Conservation (phyloP, 441 rosid species). For the Corymbia citriodora region DNA sequence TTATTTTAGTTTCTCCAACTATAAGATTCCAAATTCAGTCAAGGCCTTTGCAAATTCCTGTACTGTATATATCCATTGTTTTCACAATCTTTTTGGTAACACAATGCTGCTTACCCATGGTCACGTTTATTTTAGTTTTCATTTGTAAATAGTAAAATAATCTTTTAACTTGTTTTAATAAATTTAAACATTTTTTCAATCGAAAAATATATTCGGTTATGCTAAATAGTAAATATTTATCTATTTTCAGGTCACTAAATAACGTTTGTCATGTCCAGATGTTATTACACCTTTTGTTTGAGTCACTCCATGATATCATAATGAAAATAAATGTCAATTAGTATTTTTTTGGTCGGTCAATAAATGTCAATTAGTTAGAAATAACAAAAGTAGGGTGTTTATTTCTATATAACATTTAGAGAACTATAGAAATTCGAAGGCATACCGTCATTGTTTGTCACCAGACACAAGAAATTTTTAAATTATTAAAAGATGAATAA, state of each 20-base stretch:
- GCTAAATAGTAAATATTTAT: neutral
- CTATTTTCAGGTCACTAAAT: neutral
- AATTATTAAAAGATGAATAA: neutral
- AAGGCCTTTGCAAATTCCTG: rapidly evolving
- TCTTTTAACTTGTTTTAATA: neutral
- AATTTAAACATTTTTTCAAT: neutral
- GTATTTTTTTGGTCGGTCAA: too few relatives aligned
- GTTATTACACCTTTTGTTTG: neutral
- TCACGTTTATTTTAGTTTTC: too few relatives aligned
- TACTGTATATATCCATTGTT: too few relatives aligned
- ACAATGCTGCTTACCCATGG: neutral
- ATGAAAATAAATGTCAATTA: too few relatives aligned
- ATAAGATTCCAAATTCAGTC: neutral
- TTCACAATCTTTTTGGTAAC: too few relatives aligned
- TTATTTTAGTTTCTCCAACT: neutral
- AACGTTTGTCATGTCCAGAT: neutral
- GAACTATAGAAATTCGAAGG: too few relatives aligned
- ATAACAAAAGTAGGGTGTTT: neutral
- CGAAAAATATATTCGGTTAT: neutral
- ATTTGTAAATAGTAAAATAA: neutral
- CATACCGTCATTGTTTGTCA: too few relatives aligned
- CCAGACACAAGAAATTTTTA: too few relatives aligned
- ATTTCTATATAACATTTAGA: neutral
- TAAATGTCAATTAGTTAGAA: neutral
- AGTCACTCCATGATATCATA: neutral